Evolutionary conservation across 805 yeast genomes (phyloP).

Genomic region (Cyberlindnera veronae): DNA sequence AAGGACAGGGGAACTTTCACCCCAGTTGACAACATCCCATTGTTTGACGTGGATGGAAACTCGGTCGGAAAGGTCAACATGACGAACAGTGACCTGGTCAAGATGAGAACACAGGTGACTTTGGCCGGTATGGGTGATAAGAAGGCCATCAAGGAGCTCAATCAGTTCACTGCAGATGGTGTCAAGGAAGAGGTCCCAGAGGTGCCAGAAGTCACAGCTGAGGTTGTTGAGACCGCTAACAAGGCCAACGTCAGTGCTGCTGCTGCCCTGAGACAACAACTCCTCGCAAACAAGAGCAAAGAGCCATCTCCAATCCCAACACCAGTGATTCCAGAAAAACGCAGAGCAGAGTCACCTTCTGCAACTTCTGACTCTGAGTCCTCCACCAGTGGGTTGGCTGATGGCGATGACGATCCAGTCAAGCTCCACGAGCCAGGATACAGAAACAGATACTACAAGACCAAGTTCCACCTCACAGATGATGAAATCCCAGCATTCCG

Average conservation of each 20-base stretch:
- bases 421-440: slow-evolving; percentile 87
- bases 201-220: slow-evolving; percentile 16
- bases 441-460: slow-evolving; percentile 70
- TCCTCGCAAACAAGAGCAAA: slow-evolving; percentile 28
- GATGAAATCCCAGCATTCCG: slow-evolving; percentile 52
- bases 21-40: slow-evolving; percentile 69
- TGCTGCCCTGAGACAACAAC: slow-evolving; percentile 38
- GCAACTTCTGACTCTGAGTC: slow-evolving; percentile 17
- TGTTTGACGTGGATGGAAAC: slow-evolving; percentile 74
- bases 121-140: slow-evolving; percentile 26
- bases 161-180: slow-evolving; percentile 17
- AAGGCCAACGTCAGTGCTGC: slow-evolving; percentile 42
- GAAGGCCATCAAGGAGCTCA: slow-evolving; percentile 27
- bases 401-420: slow-evolving; percentile 49
- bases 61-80: slow-evolving; percentile 64
- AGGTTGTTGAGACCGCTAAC: slow-evolving; percentile 31
- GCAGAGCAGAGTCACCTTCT: slow-evolving; percentile 11
- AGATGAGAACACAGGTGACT: slow-evolving; percentile 56
- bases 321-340: slow-evolving; percentile 22
- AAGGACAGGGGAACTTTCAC: slow-evolving; percentile 71
- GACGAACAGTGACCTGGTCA: slow-evolving; percentile 67
- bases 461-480: slow-evolving; percentile 61
- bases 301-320: slow-evolving; percentile 8
- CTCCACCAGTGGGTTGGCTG: slow-evolving; percentile 21
- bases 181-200: slow-evolving; percentile 2